phyloP scores from a whole-genome alignment of 495 filamentous ascomycete genomes.

The Penicillium simplicissimum region DNA sequence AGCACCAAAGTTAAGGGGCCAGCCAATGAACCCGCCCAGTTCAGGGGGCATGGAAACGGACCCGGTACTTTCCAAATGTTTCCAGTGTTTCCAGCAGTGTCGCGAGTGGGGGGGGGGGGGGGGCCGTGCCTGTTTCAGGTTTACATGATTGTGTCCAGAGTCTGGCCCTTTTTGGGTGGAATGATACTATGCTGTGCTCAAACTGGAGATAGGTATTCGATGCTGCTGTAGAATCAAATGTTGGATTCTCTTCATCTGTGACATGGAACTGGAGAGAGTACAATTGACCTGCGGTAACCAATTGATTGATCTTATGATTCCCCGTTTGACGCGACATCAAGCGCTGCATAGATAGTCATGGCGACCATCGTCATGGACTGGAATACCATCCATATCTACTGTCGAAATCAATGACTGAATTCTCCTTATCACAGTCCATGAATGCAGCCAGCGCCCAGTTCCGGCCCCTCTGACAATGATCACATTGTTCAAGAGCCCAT shows the following conservation, averaged over 20 bases:
- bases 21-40: not conserved
- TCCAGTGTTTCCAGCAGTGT: conserved; percentile 24
- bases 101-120: conserved; percentile 26
- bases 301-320: not conserved
- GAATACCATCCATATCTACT: not conserved
- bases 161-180: not conserved
- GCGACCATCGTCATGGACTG: not conserved
- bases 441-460: not conserved
- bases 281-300: not conserved
- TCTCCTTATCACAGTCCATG: not conserved
- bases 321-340: not conserved
- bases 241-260: not conserved
- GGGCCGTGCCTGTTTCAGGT: conserved; percentile 42
- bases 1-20: conserved; percentile 3
- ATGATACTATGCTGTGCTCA: not conserved
- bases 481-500: conserved; percentile 13
- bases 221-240: not conserved
- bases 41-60: conserved; percentile 25
- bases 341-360: not conserved
- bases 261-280: not conserved
- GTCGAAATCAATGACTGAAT: not conserved
- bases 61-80: conserved; percentile 19
- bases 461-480: conserved; percentile 8
- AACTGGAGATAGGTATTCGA: not conserved
- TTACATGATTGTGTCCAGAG: conserved; percentile 20